phyloP scores from a whole-genome alignment of 2,329 filamentous ascomycete genomes.

The Aspergillus pseudotamarii region DNA sequence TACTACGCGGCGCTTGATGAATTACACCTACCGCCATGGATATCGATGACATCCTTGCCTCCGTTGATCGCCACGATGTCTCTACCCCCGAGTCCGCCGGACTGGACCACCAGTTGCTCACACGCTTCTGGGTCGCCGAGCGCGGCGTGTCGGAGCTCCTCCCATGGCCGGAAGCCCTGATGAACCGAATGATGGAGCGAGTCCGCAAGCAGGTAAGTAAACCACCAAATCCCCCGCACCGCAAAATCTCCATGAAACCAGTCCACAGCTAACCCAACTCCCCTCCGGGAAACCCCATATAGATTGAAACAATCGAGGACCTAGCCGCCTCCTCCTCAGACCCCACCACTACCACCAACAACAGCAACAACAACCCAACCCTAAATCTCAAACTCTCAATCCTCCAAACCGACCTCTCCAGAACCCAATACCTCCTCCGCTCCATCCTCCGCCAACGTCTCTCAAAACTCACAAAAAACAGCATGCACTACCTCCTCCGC shows the following conservation, averaged over 20 bases:
- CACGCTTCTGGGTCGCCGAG: conserved; percentile 91
- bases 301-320: conserved; percentile 71
- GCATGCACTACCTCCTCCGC: conserved; percentile 53
- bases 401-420: conserved; percentile 92
- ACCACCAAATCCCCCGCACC: background rate
- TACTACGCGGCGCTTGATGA: background rate
- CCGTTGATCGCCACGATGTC: conserved; percentile 65
- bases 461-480: conserved; percentile 64
- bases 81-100: conserved; percentile 39
- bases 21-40: conserved; percentile 59
- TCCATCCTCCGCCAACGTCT: conserved; percentile 82
- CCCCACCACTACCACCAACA: conserved; percentile 49
- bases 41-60: conserved; percentile 77
- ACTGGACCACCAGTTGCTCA: conserved; percentile 82
- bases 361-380: conserved; percentile 82
- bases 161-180: conserved; percentile 72
- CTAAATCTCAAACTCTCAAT: conserved; percentile 93
- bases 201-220: conserved; percentile 62
- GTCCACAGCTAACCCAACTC: background rate
- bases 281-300: background rate
- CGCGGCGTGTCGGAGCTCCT: conserved; percentile 87
- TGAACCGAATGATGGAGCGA: conserved; percentile 77
- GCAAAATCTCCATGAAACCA: no score
- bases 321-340: conserved; percentile 48
- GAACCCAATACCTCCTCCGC: conserved; percentile 88